Evolutionary conservation across 768 basidiomycete genomes (phyloP).

Genomic region (Mrakia blollopis): DNA sequence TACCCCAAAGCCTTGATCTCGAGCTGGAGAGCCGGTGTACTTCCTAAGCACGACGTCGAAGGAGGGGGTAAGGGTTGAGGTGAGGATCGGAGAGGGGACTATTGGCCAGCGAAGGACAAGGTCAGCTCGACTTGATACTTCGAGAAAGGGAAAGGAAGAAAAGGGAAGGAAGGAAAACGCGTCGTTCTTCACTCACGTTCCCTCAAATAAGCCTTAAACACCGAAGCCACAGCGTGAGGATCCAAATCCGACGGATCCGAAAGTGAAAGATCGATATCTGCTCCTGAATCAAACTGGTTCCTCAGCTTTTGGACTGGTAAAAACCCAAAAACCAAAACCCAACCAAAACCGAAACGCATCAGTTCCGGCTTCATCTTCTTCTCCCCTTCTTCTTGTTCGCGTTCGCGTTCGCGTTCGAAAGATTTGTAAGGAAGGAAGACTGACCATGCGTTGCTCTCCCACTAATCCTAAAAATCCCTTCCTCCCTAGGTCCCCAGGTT

Average conservation of each 20-base stretch:
- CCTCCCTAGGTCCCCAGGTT: conserved; percentile 23
- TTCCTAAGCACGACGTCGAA: conserved; percentile 72
- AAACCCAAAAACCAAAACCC: background rate
- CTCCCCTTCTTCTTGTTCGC: too few species aligned
- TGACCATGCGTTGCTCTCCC: conserved; percentile 70
- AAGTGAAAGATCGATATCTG: conserved; percentile 75
- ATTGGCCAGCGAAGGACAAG: conserved; percentile 28
- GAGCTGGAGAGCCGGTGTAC: conserved; percentile 50
- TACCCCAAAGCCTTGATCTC: conserved; percentile 33
- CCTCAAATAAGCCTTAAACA: conserved; percentile 88
- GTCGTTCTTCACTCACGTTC: conserved; percentile 61
- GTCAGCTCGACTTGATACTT: conserved; percentile 12
- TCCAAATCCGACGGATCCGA: conserved; percentile 82
- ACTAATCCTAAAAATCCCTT: conserved; percentile 57
- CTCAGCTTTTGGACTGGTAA: conserved; percentile 17
- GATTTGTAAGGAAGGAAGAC: conserved; percentile 45
- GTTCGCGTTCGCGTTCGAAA: conserved; percentile 65
- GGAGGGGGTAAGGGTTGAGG: conserved; percentile 60
- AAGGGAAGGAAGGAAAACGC: conserved; percentile 7
- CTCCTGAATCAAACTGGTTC: conserved; percentile 51
- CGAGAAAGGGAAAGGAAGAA: background rate
- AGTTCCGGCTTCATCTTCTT: conserved; percentile 47
- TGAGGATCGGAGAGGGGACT: conserved; percentile 87
- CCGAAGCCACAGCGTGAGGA: conserved; percentile 85
- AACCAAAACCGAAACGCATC: conserved; percentile 32